Conservation (phyloP, 305 asterid species). For the Ruellia speciosa region DNA sequence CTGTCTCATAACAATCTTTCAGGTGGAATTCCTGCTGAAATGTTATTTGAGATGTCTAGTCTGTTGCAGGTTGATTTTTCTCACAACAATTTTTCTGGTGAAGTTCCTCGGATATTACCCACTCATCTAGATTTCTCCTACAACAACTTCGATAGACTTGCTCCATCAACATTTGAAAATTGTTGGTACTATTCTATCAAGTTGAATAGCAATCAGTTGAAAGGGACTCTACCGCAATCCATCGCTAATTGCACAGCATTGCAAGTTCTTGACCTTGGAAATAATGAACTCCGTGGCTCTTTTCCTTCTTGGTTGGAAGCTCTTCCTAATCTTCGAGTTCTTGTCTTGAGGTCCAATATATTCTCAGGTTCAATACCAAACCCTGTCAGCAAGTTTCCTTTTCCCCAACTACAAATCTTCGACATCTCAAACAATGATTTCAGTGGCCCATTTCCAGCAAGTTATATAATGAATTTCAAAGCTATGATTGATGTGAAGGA, state of each 20-base stretch:
- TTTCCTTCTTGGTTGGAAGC: neutral
- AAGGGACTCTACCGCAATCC: neutral
- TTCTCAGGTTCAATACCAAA: neutral
- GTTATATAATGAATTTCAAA: no score
- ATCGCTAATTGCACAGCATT: neutral
- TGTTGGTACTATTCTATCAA: neutral
- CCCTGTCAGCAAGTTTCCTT: neutral
- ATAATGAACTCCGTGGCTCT: neutral
- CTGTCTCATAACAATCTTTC: conserved; percentile 53
- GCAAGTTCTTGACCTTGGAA: neutral
- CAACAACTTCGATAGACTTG: conserved; percentile 29
- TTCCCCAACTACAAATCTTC: neutral
- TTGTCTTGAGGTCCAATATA: neutral
- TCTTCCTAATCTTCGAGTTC: neutral
- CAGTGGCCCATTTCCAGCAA: neutral
- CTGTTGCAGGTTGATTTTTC: conserved; percentile 35
- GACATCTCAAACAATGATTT: neutral
- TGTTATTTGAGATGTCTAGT: conserved; percentile 41
- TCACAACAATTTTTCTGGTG: no score
- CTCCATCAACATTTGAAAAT: neutral
- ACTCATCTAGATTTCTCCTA: conserved; percentile 21
- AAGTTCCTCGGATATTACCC: no score
- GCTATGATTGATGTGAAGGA: no score
- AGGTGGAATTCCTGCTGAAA: conserved; percentile 43
- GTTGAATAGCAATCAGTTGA: neutral